Conservation (phyloP, 2,329 filamentous ascomycete species). For the Dryadomyces quercus-mongolicae region DNA sequence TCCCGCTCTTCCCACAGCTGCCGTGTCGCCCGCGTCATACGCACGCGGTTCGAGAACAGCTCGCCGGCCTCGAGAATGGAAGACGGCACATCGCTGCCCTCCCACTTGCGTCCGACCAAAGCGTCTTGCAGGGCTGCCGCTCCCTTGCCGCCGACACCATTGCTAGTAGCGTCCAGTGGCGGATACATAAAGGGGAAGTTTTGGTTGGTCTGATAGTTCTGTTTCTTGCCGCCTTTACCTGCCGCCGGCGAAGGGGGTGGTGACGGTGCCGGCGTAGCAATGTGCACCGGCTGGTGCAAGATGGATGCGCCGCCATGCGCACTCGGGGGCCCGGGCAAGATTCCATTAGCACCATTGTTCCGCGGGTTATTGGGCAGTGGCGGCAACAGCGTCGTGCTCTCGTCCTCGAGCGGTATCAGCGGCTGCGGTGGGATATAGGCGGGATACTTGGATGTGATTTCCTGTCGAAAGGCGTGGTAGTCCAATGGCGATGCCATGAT, state of each 20-base stretch:
- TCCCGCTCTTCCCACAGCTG: constrained; percentile 94
- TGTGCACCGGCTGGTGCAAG: constrained; percentile 90
- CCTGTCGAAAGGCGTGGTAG: constrained; percentile 91
- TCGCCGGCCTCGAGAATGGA: constrained; percentile 93
- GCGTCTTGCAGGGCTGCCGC: constrained; percentile 66
- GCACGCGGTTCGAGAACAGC: constrained; percentile 77
- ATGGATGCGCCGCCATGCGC: constrained; percentile 61
- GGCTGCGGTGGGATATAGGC: constrained; percentile 85
- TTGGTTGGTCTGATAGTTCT: constrained; percentile 98
- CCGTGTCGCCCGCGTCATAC: constrained; percentile 81
- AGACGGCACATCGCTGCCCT: constrained; percentile 85
- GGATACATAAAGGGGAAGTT: constrained; percentile 98
- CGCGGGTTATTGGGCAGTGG: constrained; percentile 66
- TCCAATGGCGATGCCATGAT: constrained; percentile 91
- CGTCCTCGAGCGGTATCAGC: constrained; percentile 72
- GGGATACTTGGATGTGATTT: constrained; percentile 95
- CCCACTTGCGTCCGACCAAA: constrained; percentile 75
- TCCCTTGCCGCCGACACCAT: constrained; percentile 82
- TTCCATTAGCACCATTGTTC: constrained; percentile 46
- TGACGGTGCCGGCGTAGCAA: constrained; percentile 93
- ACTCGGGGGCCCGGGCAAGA: constrained; percentile 44
- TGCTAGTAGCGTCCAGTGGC: constrained; percentile 77
- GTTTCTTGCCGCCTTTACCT: constrained; percentile 92
- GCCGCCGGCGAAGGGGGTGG: constrained; percentile 84
- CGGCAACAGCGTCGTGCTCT: constrained; percentile 83